phyloP scores from a whole-genome alignment of 768 basidiomycete genomes.

The Russula sp. region DNA sequence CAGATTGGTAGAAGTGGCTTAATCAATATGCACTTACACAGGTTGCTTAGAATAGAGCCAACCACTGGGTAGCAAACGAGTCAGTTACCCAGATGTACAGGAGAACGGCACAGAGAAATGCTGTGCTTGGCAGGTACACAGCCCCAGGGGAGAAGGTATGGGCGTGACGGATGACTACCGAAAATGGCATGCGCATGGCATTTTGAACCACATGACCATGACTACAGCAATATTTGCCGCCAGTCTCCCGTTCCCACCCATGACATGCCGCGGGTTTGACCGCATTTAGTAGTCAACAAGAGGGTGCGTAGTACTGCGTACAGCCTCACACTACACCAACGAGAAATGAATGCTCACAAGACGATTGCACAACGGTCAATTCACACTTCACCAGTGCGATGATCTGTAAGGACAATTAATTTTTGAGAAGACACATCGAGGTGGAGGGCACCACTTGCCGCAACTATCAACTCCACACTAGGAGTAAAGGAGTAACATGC shows the following conservation, averaged over 20 bases:
- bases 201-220: not conserved
- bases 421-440: not conserved
- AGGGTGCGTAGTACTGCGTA: no score
- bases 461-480: constrained; percentile 46
- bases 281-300: not conserved
- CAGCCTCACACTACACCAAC: not conserved
- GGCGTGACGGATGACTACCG: not conserved
- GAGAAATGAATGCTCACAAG: constrained; percentile 36
- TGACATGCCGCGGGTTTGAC: not conserved
- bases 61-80: constrained; percentile 36
- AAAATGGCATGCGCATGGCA: no score
- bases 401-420: constrained; percentile 38
- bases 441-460: constrained; percentile 34
- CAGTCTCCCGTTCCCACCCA: not conserved
- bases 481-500: not conserved
- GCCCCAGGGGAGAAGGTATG: not conserved
- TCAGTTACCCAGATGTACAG: not conserved
- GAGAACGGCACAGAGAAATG: not conserved
- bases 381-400: constrained; percentile 48
- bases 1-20: not conserved
- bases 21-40: constrained; percentile 34
- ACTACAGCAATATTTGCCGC: not conserved
- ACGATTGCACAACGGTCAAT: constrained; percentile 46
- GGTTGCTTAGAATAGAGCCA: constrained; percentile 48
- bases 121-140: not conserved